phyloP scores from a whole-genome alignment of 768 basidiomycete species.

The Clathrus columnatus region DNA sequence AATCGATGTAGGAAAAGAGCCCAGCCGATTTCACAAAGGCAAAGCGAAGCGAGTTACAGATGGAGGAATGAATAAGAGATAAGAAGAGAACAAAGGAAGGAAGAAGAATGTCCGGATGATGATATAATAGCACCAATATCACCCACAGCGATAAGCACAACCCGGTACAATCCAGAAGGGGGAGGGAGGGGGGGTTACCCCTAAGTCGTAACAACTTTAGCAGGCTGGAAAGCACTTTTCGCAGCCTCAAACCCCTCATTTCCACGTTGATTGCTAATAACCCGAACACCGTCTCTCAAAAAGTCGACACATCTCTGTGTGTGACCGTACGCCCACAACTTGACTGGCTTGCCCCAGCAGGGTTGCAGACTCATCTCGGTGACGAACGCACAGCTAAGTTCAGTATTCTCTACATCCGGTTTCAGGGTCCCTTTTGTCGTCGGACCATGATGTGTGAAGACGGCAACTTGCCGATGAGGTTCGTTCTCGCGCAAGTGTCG shows the following conservation, averaged over 20 bases:
- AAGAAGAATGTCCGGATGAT: no score
- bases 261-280: constrained; percentile 30
- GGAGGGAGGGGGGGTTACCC: no score
- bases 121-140: no score
- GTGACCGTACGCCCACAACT: constrained; percentile 33
- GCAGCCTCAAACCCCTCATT: constrained; percentile 14
- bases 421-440: constrained; percentile 27
- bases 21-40: no score
- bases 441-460: constrained; percentile 36
- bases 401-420: constrained; percentile 16
- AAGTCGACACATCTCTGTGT: constrained; percentile 35
- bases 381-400: constrained; percentile 10
- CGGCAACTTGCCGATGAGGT: constrained; percentile 22
- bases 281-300: constrained; percentile 23
- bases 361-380: constrained; percentile 11
- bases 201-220: neutral
- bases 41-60: no score
- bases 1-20: no score
- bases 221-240: constrained; percentile 9
- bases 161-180: no score
- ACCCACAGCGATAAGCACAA: no score
- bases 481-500: constrained; percentile 20
- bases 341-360: constrained; percentile 22
- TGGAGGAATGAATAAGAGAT: no score
- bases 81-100: no score